These are phyloP conservation scores for Fusarium pseudocircinatum DNA, from an alignment of 2,329 filamentous ascomycete species.

Conservation along the genomic window DNA sequence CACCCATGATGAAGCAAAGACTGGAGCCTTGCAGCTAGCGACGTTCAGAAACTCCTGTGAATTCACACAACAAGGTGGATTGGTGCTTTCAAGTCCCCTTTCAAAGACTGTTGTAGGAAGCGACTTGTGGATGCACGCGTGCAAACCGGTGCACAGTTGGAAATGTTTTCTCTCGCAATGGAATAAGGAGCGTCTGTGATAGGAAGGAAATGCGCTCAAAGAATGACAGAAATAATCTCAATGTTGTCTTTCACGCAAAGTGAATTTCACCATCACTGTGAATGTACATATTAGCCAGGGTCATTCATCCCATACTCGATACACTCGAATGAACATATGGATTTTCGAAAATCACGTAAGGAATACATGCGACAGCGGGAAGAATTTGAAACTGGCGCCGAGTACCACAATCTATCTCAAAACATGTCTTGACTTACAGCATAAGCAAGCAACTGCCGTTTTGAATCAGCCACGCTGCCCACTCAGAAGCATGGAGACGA, in stretches of 20 bases:
- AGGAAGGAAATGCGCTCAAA: background rate
- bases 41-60: background rate
- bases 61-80: background rate
- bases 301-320: background rate
- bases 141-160: slow-evolving; percentile 34
- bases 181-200: background rate
- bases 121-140: background rate
- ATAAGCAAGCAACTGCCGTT: slow-evolving; percentile 21
- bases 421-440: slow-evolving; percentile 35
- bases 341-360: background rate
- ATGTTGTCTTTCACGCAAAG: background rate
- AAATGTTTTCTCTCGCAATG: background rate
- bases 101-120: background rate
- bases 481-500: slow-evolving; percentile 24
- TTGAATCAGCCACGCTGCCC: slow-evolving; percentile 25
- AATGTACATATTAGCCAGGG: slow-evolving; percentile 1
- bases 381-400: slow-evolving; percentile 19
- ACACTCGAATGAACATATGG: background rate
- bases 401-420: slow-evolving; percentile 14
- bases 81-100: background rate
- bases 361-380: slow-evolving; percentile 5
- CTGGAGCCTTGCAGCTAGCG: background rate
- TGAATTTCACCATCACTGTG: slow-evolving; percentile 14
- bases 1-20: slow-evolving; percentile 56
- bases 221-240: slow-evolving; percentile 6